Percentiles rank a stretch among this genome's conserved stretches.
Conservation (phyloP, 2,329 filamentous ascomycete genomes). For the Scytalidium sp. region DNA sequence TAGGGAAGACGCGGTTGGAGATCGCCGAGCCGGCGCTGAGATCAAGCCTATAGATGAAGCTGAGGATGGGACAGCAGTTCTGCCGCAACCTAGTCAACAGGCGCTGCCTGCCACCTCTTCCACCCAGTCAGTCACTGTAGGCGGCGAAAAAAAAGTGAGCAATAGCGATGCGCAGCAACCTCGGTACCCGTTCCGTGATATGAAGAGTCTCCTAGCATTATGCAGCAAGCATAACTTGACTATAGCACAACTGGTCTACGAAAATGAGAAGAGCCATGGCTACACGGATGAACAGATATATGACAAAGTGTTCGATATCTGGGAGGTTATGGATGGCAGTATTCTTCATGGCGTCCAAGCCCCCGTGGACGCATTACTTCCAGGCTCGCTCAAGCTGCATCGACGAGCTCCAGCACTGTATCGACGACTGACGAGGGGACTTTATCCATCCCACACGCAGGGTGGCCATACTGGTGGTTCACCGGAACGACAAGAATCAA, state of each 20-base stretch:
- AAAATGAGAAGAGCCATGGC: conserved; percentile 49
- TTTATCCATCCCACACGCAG: conserved; percentile 37
- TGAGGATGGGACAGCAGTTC: conserved; percentile 13
- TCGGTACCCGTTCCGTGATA: conserved; percentile 45
- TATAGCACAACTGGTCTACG: conserved; percentile 49
- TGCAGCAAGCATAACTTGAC: conserved; percentile 49
- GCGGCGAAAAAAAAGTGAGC: too few relatives aligned
- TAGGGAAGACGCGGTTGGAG: conserved; percentile 42
- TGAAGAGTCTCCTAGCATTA: conserved; percentile 40
- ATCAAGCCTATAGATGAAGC: conserved; percentile 33
- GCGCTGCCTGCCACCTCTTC: not conserved
- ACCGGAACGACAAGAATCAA: conserved; percentile 9
- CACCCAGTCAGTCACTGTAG: too few relatives aligned
- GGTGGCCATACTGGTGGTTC: not conserved
- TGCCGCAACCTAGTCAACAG: not conserved
- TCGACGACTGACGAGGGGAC: conserved; percentile 39
- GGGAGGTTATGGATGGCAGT: conserved; percentile 50
- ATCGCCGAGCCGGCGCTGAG: conserved; percentile 41
- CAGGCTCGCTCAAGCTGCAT: conserved; percentile 45
- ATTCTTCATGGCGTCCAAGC: conserved; percentile 48
- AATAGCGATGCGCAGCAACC: conserved; percentile 20
- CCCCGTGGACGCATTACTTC: conserved; percentile 36
- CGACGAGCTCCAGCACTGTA: conserved; percentile 45
- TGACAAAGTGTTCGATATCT: conserved; percentile 44
- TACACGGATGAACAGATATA: conserved; percentile 47